Evolutionary conservation across 257 asterid species (phyloP), one percentile per base, ranked within the genome.

Genomic region (Gynochthodes officinalis): DNA sequence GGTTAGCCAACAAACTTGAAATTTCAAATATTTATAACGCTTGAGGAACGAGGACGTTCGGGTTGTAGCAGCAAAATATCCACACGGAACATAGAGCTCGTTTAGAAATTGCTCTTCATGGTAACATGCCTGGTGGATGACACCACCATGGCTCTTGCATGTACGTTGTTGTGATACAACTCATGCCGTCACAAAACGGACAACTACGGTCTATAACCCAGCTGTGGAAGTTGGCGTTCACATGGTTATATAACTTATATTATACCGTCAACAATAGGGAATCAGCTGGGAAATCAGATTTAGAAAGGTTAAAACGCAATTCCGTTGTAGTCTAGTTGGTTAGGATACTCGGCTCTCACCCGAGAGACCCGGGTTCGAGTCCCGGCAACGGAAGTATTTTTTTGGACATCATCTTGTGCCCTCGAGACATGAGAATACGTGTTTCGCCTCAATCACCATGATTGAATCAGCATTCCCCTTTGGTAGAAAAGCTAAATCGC

Each of bases 341-440:
- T 48, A 88, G 96, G 96, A 89, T 88, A 89, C 89, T 92, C 93
- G 90, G 92, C 97, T 88, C 95, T 89, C 93, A 92, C 96, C 96
- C 96, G 87, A 85, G 89, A 82, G 92, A 87, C 92, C 90, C 88
- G 94, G 89, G 92, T 90, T 87, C 92, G 40, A 86, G 89, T 86
- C 95, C 96, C 92, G 96, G 92, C 91, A 87, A 89, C 89, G 94
- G 94, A 91, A 87, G 3, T 4, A 28, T 30, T 30, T 28, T 15
- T 4, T 0, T n/a, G n/a, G n/a, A n/a, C n/a, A n/a, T n/a, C n/a
- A n/a, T n/a, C n/a, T n/a, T n/a, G n/a, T n/a, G n/a, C n/a, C n/a
- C n/a, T n/a, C n/a, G n/a, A n/a, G n/a, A n/a, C n/a, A n/a, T n/a
- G n/a, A n/a, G n/a, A n/a, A n/a, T n/a, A n/a, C n/a, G n/a, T n/a